Evolutionary conservation across 192 early-diverging fungal genomes (phyloP), one percentile per base, ranked within the genome.

Genomic region (Linderina pennispora): DNA sequence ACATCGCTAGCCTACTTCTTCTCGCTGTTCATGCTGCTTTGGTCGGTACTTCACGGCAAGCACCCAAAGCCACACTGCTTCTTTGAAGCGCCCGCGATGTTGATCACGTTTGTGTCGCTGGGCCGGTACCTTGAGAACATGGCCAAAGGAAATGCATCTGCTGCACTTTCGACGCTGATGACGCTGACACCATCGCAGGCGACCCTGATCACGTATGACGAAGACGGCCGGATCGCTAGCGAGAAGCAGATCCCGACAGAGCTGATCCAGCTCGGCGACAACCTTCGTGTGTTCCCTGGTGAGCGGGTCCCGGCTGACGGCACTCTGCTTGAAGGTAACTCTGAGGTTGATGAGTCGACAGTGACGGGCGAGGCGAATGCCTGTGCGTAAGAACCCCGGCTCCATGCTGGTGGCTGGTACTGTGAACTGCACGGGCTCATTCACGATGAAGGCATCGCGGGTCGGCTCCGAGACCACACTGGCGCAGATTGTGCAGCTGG

Each of bases 251-350:
- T 99, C 40, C 77, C 91, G 0, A 83, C 85, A 0, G 91, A 97
- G 55, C 61, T 92, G 62, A 78, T 99, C 16, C 81, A 96, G 59
- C 65, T 75, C 3, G 87, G 87, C 36, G 96, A 99, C 64, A 40
- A 83, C 4, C 61, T 97, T 62, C 90, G 89, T 52, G 76, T 97
- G 34, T 66, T 95, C 14, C 96, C 96, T 1, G 91, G 92, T 22
- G 93, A 97, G 60, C 85, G 91, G 28, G 77, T 99, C 33, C 92
- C 96, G 6, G 82, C 89, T 0, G 96, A 99, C 58, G 96, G 94
- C 13, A 51, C 70, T 1, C 75, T 99, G 9, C 62, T 83, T 13
- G 67, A 54, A 18, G 96, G 96, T 14, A 23, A 46, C 4, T 89
- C 88, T 24, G 75, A 77, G 23, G 82, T 95, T 8, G 94, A 99